phyloP scores from a whole-genome alignment of 805 yeast genomes.

The Saturnispora sanitii region DNA sequence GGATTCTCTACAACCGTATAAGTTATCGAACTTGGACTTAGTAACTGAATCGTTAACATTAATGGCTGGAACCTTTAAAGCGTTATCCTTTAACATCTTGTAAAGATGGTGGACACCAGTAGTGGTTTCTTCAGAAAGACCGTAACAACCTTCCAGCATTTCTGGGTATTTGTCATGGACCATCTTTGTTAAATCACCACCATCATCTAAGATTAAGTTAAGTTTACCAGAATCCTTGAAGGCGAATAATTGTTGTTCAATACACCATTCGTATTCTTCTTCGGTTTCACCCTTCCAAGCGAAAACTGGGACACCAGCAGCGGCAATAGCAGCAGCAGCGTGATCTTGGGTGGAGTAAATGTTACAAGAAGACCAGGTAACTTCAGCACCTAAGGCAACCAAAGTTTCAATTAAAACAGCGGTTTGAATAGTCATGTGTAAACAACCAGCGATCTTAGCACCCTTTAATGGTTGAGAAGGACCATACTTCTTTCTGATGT shows the following conservation, averaged over 20 bases:
- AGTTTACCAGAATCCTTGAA: constrained; percentile 93
- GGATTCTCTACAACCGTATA: constrained; percentile 99
- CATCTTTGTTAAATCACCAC: constrained; percentile 96
- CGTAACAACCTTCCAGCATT: constrained; percentile 89
- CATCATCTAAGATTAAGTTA: constrained; percentile 96
- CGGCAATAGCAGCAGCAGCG: constrained; percentile 99
- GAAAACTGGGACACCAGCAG: constrained; percentile 96
- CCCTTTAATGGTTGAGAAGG: constrained; percentile 91
- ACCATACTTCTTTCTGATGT: constrained; percentile 90
- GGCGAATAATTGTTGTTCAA: constrained; percentile 96
- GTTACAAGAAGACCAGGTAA: constrained; percentile 99
- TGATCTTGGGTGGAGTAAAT: constrained; percentile 99
- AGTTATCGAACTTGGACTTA: constrained; percentile 98
- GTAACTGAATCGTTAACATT: constrained; percentile 98
- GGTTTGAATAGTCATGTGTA: constrained; percentile 99
- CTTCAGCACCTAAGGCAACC: constrained; percentile 97
- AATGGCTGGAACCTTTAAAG: constrained; percentile 96
- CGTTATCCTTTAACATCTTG: constrained; percentile 84
- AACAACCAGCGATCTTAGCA: constrained; percentile 97
- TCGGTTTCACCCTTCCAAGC: constrained; percentile 99
- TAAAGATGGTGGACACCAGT: constrained; percentile 99
- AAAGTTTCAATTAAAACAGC: constrained; percentile 97
- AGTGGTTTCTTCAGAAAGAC: constrained; percentile 98
- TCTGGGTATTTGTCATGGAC: constrained; percentile 98
- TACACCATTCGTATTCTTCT: constrained; percentile 99